Evolutionary conservation across 176 grass and related monocot genomes (phyloP), one percentile per base, ranked within the genome.

Genomic region (Thinopyrum elongatum): DNA sequence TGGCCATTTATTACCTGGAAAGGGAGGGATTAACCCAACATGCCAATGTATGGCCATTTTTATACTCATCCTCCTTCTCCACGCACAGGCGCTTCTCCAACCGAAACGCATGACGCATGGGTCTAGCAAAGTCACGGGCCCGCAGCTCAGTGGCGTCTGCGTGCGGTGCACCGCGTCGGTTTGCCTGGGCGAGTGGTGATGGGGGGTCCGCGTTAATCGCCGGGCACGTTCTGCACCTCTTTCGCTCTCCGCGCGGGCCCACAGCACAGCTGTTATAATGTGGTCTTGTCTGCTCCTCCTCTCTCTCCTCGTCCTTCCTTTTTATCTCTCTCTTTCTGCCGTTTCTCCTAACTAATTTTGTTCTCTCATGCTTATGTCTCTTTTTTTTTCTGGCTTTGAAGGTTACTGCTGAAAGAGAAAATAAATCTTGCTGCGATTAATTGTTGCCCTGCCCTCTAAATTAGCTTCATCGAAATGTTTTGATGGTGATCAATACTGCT

Each of bases 211-310:
- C 88, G 92, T 94, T 97, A 93, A 94, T 91, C 94, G 92, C 87
- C 90, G 85, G 78, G 90, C 94, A 99, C 87, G 94, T 99, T 99
- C 92, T 72, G 79, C 66, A 77, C 89, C 87, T 92, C 91, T 92
- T 89, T 91, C 84, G 74, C 89, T 79, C 87, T 89, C 77, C 51
- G 3, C 65, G 28, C 27, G 92, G 92, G 79, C 87, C 94, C 94
- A 91, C 85, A 10, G 64, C 76, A 97, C 92, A 93, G 89, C 97
- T 99, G 97, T 99, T 88, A 84, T 84, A 97, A 89, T 97, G 94
- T 92, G 94, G 88, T 85, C 80, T 93, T 99, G 94, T 99, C 90
- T 89, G 84, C 92, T 51, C 46, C 81, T 33, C 41, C 77, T 86
- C 85, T 85, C 77, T 39, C 78, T 80, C 82, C 42, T 72, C 74